phyloP scores from a whole-genome alignment of 164 flowering plant genomes.

The Buxus sempervirens region DNA sequence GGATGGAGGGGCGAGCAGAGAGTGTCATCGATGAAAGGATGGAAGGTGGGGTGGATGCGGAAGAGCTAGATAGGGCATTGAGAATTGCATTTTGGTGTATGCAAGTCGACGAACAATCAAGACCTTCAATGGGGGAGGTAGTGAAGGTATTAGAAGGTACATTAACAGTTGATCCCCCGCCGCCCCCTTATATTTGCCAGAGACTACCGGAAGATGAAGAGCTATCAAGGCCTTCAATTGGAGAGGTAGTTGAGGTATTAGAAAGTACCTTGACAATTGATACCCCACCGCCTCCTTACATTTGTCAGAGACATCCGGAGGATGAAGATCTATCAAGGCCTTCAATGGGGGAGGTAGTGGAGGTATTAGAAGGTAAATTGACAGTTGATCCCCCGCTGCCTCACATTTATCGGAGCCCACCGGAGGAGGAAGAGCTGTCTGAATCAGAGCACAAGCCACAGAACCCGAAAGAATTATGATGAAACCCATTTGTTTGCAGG shows the following conservation, averaged over 20 bases:
- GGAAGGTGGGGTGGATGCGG: slow-evolving; percentile 27
- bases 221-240: slow-evolving; percentile 71
- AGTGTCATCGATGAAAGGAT: slow-evolving; percentile 35
- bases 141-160: slow-evolving; percentile 65
- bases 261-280: slow-evolving; percentile 64
- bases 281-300: slow-evolving; percentile 58
- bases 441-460: slow-evolving; percentile 8
- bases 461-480: background rate
- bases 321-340: slow-evolving; percentile 54
- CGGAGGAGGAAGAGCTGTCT: slow-evolving; percentile 14
- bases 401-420: slow-evolving; percentile 24
- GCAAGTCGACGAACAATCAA: slow-evolving; percentile 41
- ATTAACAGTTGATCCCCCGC: slow-evolving; percentile 63
- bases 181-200: slow-evolving; percentile 37
- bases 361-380: slow-evolving; percentile 60
- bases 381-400: slow-evolving; percentile 68
- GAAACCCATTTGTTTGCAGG: background rate
- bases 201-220: slow-evolving; percentile 13
- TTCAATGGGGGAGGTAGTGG: slow-evolving; percentile 67
- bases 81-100: slow-evolving; percentile 76
- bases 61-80: slow-evolving; percentile 48
- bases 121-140: slow-evolving; percentile 76
- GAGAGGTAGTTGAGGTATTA: slow-evolving; percentile 62
- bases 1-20: slow-evolving; percentile 35
- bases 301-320: slow-evolving; percentile 17